These are phyloP conservation scores for Cercophora scortea DNA, from an alignment of 495 filamentous ascomycete species.

Conservation along the genomic window DNA sequence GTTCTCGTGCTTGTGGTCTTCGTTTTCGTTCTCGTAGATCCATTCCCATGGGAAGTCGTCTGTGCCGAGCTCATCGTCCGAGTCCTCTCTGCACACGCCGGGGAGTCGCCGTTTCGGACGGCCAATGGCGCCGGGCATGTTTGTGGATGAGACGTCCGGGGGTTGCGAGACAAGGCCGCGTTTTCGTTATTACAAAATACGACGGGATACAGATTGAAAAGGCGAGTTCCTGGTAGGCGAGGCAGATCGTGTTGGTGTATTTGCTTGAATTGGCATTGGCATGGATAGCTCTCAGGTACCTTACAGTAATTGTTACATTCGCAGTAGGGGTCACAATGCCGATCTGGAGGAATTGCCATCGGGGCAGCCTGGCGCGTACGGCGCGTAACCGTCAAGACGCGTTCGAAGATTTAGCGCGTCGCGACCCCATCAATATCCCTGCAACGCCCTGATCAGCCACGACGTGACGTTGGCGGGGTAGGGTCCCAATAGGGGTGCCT, in stretches of 20 bases:
- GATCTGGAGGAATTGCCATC: not conserved
- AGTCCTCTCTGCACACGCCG: slow-evolving; percentile 71
- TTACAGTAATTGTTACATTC: too few relatives aligned
- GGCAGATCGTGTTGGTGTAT: not conserved
- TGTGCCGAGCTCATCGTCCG: slow-evolving; percentile 81
- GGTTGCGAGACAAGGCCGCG: not conserved
- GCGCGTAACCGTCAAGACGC: not conserved
- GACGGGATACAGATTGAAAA: too few relatives aligned
- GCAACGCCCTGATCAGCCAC: not conserved
- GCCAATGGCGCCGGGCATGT: slow-evolving; percentile 10
- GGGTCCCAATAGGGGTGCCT: not conserved
- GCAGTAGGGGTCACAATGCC: too few relatives aligned
- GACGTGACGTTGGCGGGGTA: not conserved
- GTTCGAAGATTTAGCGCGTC: slow-evolving; percentile 5
- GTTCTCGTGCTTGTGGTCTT: slow-evolving; percentile 10
- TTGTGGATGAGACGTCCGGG: not conserved
- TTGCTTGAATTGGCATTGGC: not conserved
- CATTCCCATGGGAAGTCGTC: slow-evolving; percentile 91
- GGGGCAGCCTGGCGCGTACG: not conserved
- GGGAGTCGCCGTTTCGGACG: not conserved
- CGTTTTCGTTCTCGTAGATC: slow-evolving; percentile 53
- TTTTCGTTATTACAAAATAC: not conserved
- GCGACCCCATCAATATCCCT: slow-evolving; percentile 11
- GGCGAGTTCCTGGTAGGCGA: not conserved
- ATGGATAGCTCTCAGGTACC: not conserved